phyloP scores from a whole-genome alignment of 768 basidiomycete genomes.

The Amyloporia xantha region DNA sequence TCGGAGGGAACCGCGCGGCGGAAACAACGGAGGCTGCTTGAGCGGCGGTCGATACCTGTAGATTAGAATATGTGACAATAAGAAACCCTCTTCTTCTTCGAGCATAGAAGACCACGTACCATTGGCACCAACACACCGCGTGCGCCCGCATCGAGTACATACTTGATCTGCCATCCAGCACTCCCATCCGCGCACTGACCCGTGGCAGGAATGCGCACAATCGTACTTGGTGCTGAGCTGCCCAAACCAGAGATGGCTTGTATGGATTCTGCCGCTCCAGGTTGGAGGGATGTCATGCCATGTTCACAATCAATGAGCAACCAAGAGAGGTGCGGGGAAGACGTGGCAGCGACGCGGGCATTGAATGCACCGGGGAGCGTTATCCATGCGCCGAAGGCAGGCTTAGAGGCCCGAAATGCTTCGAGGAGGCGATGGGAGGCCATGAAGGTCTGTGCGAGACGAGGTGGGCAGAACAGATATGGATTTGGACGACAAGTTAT shows the following conservation, averaged over 20 bases:
- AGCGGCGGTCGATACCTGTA: conserved; percentile 49
- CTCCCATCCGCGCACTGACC: conserved; percentile 39
- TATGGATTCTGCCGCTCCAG: conserved; percentile 50
- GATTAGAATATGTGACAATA: not conserved
- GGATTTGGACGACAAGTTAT: not conserved
- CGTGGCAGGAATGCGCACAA: conserved; percentile 62
- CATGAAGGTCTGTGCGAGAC: conserved; percentile 30
- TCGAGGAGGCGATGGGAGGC: conserved; percentile 43
- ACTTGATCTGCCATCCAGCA: conserved; percentile 67
- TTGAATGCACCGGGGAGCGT: conserved; percentile 52
- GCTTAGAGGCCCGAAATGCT: conserved; percentile 46
- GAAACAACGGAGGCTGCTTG: conserved; percentile 51
- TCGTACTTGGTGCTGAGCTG: conserved; percentile 38
- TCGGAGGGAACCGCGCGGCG: conserved; percentile 57
- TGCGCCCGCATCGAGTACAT: conserved; percentile 63
- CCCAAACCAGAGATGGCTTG: conserved; percentile 45
- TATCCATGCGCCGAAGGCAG: conserved; percentile 65
- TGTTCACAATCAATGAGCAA: conserved; percentile 66
- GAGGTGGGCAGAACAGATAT: too few species aligned
- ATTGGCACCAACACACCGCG: conserved; percentile 61
- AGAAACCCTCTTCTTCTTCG: not conserved
- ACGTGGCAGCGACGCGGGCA: conserved; percentile 51
- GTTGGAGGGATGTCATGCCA: conserved; percentile 48
- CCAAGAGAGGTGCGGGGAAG: conserved; percentile 50
- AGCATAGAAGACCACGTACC: too few species aligned